phyloP scores from a whole-genome alignment of 106 monocot genomes.

The Dendrobium nobile region DNA sequence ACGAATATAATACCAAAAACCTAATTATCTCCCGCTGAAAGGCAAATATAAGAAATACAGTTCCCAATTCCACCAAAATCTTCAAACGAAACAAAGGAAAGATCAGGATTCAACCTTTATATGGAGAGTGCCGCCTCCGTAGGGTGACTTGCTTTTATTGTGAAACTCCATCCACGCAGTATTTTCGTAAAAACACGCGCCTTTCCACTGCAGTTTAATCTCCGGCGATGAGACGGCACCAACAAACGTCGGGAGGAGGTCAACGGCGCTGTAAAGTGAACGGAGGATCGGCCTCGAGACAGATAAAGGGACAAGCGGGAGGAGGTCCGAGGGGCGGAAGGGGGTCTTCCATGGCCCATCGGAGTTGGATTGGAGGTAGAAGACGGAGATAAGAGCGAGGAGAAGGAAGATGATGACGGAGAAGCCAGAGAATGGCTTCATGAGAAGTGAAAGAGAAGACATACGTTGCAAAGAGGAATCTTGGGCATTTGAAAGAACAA shows the following conservation, averaged over 20 bases:
- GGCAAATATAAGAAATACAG: neutral
- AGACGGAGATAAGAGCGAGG: neutral
- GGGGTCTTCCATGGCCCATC: slow-evolving; percentile 13
- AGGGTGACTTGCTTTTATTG: slow-evolving; percentile 34
- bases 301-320: slow-evolving; percentile 18
- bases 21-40: neutral
- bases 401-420: neutral
- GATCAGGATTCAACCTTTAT: slow-evolving; percentile 25
- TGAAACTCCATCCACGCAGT: slow-evolving; percentile 64
- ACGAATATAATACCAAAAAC: neutral
- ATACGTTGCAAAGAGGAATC: neutral
- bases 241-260: slow-evolving; percentile 35
- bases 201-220: slow-evolving; percentile 38
- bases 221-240: slow-evolving; percentile 24
- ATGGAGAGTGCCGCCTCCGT: slow-evolving; percentile 58
- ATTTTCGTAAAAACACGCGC: slow-evolving; percentile 55
- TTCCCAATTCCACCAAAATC: neutral
- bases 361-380: neutral
- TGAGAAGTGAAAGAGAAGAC: neutral
- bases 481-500: neutral
- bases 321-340: slow-evolving; percentile 13
- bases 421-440: neutral
- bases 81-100: neutral
- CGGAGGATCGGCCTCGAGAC: slow-evolving; percentile 21
- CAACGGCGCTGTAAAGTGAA: slow-evolving; percentile 21